These are phyloP conservation scores for Aspergillus sp. DNA, from an alignment of 2,329 filamentous ascomycete species.

Conservation along the genomic window DNA sequence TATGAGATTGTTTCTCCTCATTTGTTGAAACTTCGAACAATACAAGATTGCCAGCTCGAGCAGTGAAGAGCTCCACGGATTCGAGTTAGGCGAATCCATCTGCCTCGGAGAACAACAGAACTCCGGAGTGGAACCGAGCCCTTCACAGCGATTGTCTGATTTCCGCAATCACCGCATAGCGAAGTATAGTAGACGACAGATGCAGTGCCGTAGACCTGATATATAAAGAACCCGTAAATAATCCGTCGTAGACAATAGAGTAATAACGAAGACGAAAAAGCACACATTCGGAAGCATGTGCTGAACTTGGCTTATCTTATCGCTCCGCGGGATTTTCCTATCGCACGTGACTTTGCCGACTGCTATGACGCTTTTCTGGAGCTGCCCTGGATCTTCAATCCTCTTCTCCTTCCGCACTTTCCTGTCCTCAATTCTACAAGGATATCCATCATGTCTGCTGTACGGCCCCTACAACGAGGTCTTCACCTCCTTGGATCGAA, in stretches of 20 bases:
- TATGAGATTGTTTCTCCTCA: not conserved
- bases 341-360: conserved; percentile 47
- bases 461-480: conserved; percentile 36
- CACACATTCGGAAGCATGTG: not conserved
- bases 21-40: not conserved
- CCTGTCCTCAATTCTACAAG: conserved; percentile 22
- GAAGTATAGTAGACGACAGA: conserved; percentile 3
- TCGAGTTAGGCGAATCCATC: not conserved
- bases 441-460: conserved; percentile 32
- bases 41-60: conserved; percentile 12
- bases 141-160: not conserved
- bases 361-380: conserved; percentile 21
- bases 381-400: not conserved
- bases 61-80: conserved; percentile 2
- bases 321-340: conserved; percentile 34
- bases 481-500: conserved; percentile 35
- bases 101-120: conserved; percentile 5
- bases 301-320: not conserved
- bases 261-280: not conserved
- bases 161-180: not conserved
- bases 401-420: conserved; percentile 15
- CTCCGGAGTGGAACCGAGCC: conserved; percentile 8
- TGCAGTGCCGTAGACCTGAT: not conserved
- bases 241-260: not conserved
- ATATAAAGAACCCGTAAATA: not conserved